phyloP scores from a whole-genome alignment of 352 stramenopile species.

The Phytophthora sp. region DNA sequence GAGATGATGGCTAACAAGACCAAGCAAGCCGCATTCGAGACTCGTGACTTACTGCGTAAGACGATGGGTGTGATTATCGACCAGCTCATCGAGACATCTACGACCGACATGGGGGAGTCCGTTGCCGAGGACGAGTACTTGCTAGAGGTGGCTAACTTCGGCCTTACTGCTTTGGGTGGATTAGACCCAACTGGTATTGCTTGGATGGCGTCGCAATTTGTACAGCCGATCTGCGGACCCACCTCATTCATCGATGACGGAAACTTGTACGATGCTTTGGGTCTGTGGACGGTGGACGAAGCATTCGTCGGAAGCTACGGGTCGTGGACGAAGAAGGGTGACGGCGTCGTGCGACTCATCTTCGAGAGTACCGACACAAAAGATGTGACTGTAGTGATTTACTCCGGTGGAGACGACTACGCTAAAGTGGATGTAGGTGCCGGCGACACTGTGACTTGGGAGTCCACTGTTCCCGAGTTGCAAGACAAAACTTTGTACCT shows the following conservation, averaged over 20 bases:
- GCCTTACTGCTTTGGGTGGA: slow-evolving; percentile 14
- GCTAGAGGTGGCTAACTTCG: slow-evolving; percentile 22
- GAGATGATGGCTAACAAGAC: slow-evolving; percentile 22
- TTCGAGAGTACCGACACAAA: slow-evolving; percentile 26
- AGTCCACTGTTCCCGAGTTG: slow-evolving; percentile 19
- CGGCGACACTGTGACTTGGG: slow-evolving; percentile 18
- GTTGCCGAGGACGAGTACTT: slow-evolving; percentile 8
- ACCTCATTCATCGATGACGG: slow-evolving; percentile 49
- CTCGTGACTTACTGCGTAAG: slow-evolving; percentile 28
- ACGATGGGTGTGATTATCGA: slow-evolving; percentile 8
- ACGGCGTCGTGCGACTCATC: slow-evolving; percentile 11
- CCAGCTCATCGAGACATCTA: slow-evolving; percentile 18
- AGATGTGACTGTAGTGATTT: slow-evolving; percentile 48
- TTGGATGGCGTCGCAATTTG: slow-evolving; percentile 27
- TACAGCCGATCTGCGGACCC: slow-evolving; percentile 35
- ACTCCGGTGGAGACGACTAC: slow-evolving; percentile 36
- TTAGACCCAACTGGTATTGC: slow-evolving; percentile 38
- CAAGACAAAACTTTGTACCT: slow-evolving; percentile 52
- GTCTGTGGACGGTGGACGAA: slow-evolving; percentile 26
- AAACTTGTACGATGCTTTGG: slow-evolving; percentile 30
- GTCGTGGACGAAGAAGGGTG: slow-evolving; percentile 21
- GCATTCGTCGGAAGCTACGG: slow-evolving; percentile 28
- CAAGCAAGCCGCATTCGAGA: slow-evolving; percentile 17
- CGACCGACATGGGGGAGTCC: slow-evolving; percentile 13
- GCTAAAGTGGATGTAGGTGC: slow-evolving; percentile 35